Percentiles rank a stretch among this genome's conserved stretches.
phyloP scores from a whole-genome alignment of 495 filamentous ascomycete species.

The Tirmania nivea region DNA sequence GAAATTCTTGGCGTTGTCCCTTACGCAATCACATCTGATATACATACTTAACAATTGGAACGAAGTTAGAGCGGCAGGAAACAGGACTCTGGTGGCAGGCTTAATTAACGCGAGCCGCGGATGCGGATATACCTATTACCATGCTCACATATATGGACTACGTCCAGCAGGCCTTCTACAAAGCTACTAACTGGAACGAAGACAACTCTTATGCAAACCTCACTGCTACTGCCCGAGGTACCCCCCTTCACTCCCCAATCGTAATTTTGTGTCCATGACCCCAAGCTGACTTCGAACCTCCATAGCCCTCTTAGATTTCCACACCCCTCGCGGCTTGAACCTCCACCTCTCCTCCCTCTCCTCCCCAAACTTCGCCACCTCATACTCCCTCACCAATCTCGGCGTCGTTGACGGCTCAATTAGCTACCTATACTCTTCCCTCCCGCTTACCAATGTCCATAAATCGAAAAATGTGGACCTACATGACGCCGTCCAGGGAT shows the following conservation, averaged over 20 bases:
- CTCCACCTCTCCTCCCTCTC: slow-evolving; percentile 76
- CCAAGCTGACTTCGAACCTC: slow-evolving; percentile 1
- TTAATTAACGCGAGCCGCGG: background rate
- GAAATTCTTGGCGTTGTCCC: too few species aligned
- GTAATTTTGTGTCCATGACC: background rate
- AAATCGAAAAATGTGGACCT: slow-evolving; percentile 38
- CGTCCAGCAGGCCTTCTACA: slow-evolving; percentile 78
- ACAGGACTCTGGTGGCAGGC: too few species aligned
- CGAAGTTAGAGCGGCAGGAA: too few species aligned
- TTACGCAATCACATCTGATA: too few species aligned
- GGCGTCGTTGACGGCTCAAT: slow-evolving; percentile 79
- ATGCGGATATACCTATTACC: background rate
- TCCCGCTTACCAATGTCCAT: slow-evolving; percentile 32
- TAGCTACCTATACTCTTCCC: slow-evolving; percentile 72
- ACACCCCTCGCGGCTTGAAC: slow-evolving; percentile 49
- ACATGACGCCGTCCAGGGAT: slow-evolving; percentile 42
- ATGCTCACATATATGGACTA: slow-evolving; percentile 99
- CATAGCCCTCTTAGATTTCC: slow-evolving; percentile 33
- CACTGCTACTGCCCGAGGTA: slow-evolving; percentile 68
- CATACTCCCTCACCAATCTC: slow-evolving; percentile 64
- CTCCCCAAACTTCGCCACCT: slow-evolving; percentile 74
- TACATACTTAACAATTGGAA: too few species aligned
- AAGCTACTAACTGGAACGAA: slow-evolving; percentile 67
- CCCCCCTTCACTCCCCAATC: slow-evolving; percentile 5
- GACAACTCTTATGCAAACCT: slow-evolving; percentile 85